Conservation (phyloP, 768 basidiomycete species). For the Bullera alba region DNA sequence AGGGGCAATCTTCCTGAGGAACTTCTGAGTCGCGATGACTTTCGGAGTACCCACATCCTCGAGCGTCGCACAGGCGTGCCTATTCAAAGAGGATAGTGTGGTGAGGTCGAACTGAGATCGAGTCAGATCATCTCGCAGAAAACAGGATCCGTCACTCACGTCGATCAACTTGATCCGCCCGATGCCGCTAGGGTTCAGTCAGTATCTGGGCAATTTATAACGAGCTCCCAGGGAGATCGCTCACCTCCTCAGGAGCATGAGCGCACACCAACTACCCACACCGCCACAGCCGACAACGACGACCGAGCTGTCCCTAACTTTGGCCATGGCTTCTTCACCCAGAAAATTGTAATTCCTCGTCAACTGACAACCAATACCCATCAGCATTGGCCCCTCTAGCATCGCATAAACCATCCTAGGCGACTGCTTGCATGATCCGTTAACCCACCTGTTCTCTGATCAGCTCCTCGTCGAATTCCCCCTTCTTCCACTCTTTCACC, state of each 20-base stretch:
- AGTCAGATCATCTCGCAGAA: not conserved
- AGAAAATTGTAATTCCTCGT: constrained; percentile 93
- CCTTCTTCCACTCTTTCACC: constrained; percentile 30
- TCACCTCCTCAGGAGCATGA: constrained; percentile 86
- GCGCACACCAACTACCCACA: constrained; percentile 90
- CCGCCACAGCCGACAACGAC: constrained; percentile 93
- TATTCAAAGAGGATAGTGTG: constrained; percentile 85
- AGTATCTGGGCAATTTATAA: not conserved
- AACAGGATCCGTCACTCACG: constrained; percentile 15
- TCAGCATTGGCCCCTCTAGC: not conserved
- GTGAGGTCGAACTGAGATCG: constrained; percentile 94
- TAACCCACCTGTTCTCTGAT: constrained; percentile 58
- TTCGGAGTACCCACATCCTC: constrained; percentile 90
- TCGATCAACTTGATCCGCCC: constrained; percentile 43
- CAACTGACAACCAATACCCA: constrained; percentile 56
- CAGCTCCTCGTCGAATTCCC: constrained; percentile 60
- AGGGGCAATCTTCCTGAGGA: constrained; percentile 64
- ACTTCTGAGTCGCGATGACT: constrained; percentile 64
- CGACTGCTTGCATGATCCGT: too few relatives aligned
- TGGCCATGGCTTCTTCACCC: constrained; percentile 77
- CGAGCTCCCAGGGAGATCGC: too few relatives aligned
- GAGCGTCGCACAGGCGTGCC: constrained; percentile 84
- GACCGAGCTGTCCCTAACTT: constrained; percentile 65
- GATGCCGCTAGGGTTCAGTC: constrained; percentile 37
- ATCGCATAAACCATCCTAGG: not conserved